These are phyloP conservation scores for Penicillium sp. DNA, from an alignment of 2,329 filamentous ascomycete species.

Conservation along the genomic window DNA sequence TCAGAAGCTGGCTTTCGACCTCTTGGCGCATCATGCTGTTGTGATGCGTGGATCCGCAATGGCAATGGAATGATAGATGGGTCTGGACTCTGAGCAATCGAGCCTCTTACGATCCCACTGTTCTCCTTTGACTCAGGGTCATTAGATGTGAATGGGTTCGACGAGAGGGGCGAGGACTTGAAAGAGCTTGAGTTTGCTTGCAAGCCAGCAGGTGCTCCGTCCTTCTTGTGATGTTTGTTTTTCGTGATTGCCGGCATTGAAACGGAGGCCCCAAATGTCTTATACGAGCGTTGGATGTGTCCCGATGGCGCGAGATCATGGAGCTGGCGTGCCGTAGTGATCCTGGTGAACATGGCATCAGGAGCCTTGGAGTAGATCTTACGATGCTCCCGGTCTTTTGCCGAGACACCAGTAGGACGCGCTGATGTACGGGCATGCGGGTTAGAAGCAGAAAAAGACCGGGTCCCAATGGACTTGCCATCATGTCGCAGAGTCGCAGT, in stretches of 20 bases:
- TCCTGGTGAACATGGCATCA: not conserved
- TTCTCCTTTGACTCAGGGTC: constrained; percentile 5
- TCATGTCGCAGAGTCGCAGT: constrained; percentile 24
- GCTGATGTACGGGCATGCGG: not conserved
- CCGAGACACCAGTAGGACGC: not conserved
- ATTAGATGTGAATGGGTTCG: constrained; percentile 20
- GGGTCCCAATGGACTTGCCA: constrained; percentile 7
- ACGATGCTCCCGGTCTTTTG: constrained; percentile 2
- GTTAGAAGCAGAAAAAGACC: not conserved
- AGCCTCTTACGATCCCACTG: not conserved
- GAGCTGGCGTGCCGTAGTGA: constrained; percentile 5
- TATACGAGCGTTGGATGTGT: not conserved
- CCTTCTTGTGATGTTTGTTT: constrained; percentile 4
- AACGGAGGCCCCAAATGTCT: not conserved
- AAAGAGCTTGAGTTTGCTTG: constrained; percentile 23
- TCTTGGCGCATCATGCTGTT: constrained; percentile 6
- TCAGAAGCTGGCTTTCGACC: constrained; percentile 2
- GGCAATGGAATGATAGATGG: constrained; percentile 1
- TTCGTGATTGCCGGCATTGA: not conserved
- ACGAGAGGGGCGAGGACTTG: constrained; percentile 34
- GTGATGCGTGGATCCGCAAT: constrained; percentile 1
- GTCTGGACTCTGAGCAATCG: not conserved
- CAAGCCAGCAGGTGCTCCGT: not conserved
- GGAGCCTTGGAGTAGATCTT: not conserved
- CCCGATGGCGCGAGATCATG: constrained; percentile 4